Conservation (phyloP, 495 filamentous ascomycete species). For the Penicillium nucicola region DNA sequence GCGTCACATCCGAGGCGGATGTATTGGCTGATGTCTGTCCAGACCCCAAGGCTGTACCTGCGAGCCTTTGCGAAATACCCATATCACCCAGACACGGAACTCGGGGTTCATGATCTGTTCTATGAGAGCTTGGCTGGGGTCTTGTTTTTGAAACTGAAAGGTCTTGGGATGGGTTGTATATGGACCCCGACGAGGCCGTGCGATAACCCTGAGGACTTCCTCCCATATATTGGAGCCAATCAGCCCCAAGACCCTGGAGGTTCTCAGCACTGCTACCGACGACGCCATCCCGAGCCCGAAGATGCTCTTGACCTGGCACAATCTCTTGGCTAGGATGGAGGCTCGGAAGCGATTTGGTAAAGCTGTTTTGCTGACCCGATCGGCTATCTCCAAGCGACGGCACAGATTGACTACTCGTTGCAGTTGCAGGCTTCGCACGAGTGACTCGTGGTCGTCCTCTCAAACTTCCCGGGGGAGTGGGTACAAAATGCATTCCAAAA, state of each 20-base stretch:
- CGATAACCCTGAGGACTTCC: conserved; percentile 3
- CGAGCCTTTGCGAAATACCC: conserved; percentile 31
- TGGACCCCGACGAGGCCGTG: conserved; percentile 21
- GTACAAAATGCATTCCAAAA: conserved; percentile 14
- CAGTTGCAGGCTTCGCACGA: background rate
- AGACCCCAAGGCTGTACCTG: conserved; percentile 23
- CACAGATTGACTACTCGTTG: background rate
- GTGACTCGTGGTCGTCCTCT: background rate
- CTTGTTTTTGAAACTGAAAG: conserved; percentile 28
- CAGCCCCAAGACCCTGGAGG: conserved; percentile 5
- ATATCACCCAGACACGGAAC: conserved; percentile 33
- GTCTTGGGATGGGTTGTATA: conserved; percentile 11
- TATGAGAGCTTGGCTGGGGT: conserved; percentile 11
- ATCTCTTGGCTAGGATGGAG: conserved; percentile 2
- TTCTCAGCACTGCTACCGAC: conserved; percentile 1
- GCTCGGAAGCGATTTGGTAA: conserved; percentile 8
- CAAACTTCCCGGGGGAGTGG: conserved; percentile 12
- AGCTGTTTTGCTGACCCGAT: background rate
- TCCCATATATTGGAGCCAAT: conserved; percentile 14
- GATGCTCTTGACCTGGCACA: background rate
- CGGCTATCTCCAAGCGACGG: background rate
- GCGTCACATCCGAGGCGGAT: conserved; percentile 18
- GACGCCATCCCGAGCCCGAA: background rate
- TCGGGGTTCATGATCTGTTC: conserved; percentile 12
- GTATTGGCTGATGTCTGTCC: conserved; percentile 19